These are phyloP conservation scores for Nicotiana sylvestris DNA, from an alignment of 257 asterid species.

Conservation along the genomic window DNA sequence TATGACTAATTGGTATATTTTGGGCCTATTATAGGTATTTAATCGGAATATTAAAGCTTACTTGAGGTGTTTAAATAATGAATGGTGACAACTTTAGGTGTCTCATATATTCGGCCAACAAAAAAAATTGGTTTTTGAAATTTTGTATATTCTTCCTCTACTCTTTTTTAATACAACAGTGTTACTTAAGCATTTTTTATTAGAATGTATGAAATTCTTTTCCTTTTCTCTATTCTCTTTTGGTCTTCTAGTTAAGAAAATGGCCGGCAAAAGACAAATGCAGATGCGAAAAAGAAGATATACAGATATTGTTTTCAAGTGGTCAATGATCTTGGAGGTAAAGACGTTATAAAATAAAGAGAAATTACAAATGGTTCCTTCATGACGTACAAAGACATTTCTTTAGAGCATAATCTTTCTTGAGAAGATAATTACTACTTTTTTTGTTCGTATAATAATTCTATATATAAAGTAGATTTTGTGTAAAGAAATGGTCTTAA, in stretches of 20 bases:
- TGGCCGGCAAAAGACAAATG: conserved; percentile 9
- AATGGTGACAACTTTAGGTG: too few species aligned
- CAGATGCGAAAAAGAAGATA: background rate
- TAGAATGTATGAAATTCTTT: background rate
- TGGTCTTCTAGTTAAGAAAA: background rate
- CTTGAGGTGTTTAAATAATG: too few species aligned
- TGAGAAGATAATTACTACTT: background rate
- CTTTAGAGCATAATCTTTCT: conserved; percentile 10
- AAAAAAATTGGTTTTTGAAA: background rate
- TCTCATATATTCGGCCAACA: too few species aligned
- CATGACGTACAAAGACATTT: background rate
- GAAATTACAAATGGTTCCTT: background rate
- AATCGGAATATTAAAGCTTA: too few species aligned
- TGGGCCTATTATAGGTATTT: too few species aligned
- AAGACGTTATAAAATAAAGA: background rate
- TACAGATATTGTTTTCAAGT: conserved; percentile 2
- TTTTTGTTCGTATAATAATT: background rate
- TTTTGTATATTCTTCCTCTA: background rate
- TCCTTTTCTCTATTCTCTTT: background rate
- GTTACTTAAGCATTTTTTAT: background rate
- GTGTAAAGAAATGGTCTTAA: background rate
- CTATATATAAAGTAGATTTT: background rate
- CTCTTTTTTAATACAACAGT: background rate
- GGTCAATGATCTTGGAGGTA: conserved; percentile 11
- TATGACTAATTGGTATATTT: too few species aligned